These are phyloP conservation scores for Vanrija humicola DNA, from an alignment of 1,284 basidiomycete genomes.

Conservation along the genomic window DNA sequence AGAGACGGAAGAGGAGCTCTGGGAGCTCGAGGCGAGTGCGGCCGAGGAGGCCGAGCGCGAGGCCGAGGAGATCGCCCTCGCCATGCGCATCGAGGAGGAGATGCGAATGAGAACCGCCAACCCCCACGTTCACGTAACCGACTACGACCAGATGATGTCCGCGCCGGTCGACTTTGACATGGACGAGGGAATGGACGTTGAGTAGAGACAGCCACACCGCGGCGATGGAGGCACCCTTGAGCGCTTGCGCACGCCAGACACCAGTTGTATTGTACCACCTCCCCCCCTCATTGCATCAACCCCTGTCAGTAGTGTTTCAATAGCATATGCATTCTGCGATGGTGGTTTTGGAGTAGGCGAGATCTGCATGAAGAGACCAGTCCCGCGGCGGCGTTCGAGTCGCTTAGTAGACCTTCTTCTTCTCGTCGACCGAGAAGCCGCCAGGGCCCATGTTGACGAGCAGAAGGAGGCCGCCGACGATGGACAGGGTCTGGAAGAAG, in stretches of 20 bases:
- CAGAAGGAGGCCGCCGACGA: constrained; percentile 94
- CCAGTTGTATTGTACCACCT: background rate
- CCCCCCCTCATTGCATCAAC: no score
- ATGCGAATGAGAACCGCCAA: constrained; percentile 5
- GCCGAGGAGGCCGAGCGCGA: constrained; percentile 23
- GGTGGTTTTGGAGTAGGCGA: background rate
- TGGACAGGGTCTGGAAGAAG: constrained; percentile 59
- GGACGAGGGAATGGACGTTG: constrained; percentile 12
- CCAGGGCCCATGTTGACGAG: constrained; percentile 98
- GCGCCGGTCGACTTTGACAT: background rate
- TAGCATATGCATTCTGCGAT: background rate
- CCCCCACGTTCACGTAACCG: background rate
- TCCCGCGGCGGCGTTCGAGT: no score
- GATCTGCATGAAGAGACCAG: no score
- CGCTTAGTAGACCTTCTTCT: constrained; percentile 68
- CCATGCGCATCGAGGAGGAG: background rate
- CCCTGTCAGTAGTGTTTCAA: no score
- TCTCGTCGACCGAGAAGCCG: constrained; percentile 96
- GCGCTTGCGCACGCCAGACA: no score
- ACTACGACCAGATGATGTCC: constrained; percentile 8
- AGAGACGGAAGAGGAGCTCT: constrained; percentile 26
- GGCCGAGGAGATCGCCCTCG: constrained; percentile 20
- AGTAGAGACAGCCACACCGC: background rate
- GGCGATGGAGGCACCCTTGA: no score
- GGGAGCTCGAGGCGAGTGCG: constrained; percentile 31